Evolutionary conservation across 2,329 filamentous ascomycete genomes (phyloP), one percentile per base, ranked within the genome.

Genomic region (Ophiostoma quercus): DNA sequence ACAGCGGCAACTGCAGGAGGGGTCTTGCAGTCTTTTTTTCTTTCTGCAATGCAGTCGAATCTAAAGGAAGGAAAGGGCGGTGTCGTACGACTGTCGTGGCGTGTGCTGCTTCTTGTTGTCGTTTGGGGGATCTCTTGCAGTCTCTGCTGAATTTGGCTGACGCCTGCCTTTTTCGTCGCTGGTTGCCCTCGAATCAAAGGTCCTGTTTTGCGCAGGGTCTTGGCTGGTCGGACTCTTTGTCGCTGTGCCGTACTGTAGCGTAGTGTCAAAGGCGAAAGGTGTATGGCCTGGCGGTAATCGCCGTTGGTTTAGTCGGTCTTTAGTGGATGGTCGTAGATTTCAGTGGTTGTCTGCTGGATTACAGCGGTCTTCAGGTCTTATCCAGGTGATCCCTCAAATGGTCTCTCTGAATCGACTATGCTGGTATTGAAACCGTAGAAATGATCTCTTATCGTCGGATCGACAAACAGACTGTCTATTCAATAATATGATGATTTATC

Each of bases 41-140:
- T 2, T 41, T 8, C n/a, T 60, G 39, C 29, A 51, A 34, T n/a
- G 54, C 9, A 63, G 0, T 22, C 25, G 5, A 51, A 25, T 25
- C 11, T n/a, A 12, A 57, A 25, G 25, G 14, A 37, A 29, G 25
- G 43, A 65, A 37, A 68, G 62, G 63, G 70, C 70, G 67, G 70
- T 69, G 70, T 71, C 67, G 63, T 43, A 60, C 63, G 70, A 67
- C 67, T 65, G 16, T 65, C 8, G 60, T 65, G 29, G 9, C 54
- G 25, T 37, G 25, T 67, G 41, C 22, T 67, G 29, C 12, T 39
- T 54, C 67, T 67, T 12, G 25, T 34, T 8, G 34, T 65, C 32
- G 34, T 12, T n/a, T 34, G 62, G 22, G 8, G 12, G 19, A 62
- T 12, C 8, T 54, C 22, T 54, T 47, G 43, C 14, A 47, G 9